Evolutionary conservation across 1,284 basidiomycete species (phyloP).

Genomic region (Marasmius tenuissimus): DNA sequence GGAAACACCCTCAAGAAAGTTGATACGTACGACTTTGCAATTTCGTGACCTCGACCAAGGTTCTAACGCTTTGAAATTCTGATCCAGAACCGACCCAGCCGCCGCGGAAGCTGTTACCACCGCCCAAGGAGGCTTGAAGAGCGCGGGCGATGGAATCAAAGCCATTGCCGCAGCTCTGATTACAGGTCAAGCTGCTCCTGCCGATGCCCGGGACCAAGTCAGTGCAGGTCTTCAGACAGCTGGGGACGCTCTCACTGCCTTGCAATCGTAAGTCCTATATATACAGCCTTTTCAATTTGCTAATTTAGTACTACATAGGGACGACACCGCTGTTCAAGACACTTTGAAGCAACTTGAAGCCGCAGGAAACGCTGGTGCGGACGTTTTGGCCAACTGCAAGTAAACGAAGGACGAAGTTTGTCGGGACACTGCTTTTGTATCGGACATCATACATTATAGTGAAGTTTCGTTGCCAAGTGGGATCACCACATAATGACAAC

Average conservation of each 20-base stretch:
- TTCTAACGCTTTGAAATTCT: neutral
- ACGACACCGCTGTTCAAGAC: constrained; percentile 11
- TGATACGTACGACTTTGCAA: constrained; percentile 15
- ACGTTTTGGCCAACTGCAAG: constrained; percentile 17
- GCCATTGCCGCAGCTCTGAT: constrained; percentile 35
- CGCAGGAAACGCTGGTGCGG: constrained; percentile 13
- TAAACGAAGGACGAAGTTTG: neutral
- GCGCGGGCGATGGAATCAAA: constrained; percentile 31
- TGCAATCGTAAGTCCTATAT: constrained; percentile 26
- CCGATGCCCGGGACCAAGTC: constrained; percentile 33
- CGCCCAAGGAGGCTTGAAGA: constrained; percentile 26
- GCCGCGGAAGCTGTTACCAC: constrained; percentile 26
- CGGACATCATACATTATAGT: neutral
- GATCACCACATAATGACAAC: neutral
- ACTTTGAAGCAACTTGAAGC: constrained; percentile 11
- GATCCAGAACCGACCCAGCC: constrained; percentile 20
- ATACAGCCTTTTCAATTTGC: neutral
- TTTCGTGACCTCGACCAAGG: neutral
- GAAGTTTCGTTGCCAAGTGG: neutral
- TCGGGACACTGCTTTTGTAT: neutral
- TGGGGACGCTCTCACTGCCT: constrained; percentile 6
- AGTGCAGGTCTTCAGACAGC: constrained; percentile 27
- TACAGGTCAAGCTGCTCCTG: constrained; percentile 33
- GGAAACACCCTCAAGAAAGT: constrained; percentile 24
- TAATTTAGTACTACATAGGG: neutral